Percentiles rank a stretch among this genome's conserved stretches.
Conservation (phyloP, 2,329 filamentous ascomycete genomes). For the Mycosphaerelloides madeirae region DNA sequence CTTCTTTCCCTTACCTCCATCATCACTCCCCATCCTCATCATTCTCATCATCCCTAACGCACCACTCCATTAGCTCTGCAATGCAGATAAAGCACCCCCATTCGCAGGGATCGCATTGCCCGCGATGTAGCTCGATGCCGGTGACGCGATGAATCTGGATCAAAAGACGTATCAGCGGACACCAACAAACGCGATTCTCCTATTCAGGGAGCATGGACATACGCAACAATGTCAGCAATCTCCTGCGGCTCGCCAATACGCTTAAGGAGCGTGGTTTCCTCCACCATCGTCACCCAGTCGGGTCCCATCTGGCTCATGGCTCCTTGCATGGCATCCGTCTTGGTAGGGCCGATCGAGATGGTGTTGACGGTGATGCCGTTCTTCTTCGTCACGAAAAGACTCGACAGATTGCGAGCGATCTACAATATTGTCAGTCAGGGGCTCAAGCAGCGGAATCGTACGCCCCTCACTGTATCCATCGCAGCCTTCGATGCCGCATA, state of each 20-base stretch:
- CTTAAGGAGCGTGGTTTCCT: conserved; percentile 8
- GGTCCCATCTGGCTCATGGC: conserved; percentile 1
- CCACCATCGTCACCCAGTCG: background rate
- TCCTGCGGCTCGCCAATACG: conserved; percentile 10
- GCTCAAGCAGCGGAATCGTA: background rate
- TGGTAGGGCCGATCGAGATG: conserved; percentile 10
- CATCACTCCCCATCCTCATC: too few relatives aligned
- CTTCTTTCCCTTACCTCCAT: too few relatives aligned
- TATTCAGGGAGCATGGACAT: conserved; percentile 3
- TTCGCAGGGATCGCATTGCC: conserved; percentile 11
- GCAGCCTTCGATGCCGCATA: conserved; percentile 11
- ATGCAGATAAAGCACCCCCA: conserved; percentile 7
- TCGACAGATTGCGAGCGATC: conserved; percentile 7
- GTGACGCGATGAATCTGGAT: conserved; percentile 2
- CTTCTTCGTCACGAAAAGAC: conserved; percentile 3
- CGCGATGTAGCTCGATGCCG: conserved; percentile 1
- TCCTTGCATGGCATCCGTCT: conserved; percentile 6
- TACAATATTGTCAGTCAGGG: background rate
- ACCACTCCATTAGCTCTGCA: conserved; percentile 11
- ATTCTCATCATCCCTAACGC: too few relatives aligned
- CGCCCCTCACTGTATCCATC: conserved; percentile 5
- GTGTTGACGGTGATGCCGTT: conserved; percentile 13
- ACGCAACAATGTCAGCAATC: conserved; percentile 13
- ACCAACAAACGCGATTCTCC: too few relatives aligned
- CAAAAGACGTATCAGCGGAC: too few relatives aligned